Evolutionary conservation across 257 asterid species (phyloP).

Genomic region (Fraxinus quadrangulata): DNA sequence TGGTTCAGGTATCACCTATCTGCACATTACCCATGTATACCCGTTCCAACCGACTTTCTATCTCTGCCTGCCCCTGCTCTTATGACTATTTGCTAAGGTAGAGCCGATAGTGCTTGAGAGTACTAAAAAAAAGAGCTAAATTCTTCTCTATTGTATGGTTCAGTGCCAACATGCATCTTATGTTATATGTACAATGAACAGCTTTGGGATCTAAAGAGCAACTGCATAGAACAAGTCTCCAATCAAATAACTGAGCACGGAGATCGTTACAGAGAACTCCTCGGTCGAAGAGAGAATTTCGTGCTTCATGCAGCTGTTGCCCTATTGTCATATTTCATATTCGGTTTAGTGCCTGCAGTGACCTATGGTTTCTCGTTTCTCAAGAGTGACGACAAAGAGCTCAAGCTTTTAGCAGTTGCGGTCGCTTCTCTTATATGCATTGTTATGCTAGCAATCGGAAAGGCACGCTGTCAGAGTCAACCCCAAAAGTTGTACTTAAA

Average conservation of each 20-base stretch:
- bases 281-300: constrained; percentile 69
- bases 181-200: not conserved
- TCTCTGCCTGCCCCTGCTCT: not conserved
- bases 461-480: constrained; percentile 47
- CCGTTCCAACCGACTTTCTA: not conserved
- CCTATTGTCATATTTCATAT: constrained; percentile 56
- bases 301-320: constrained; percentile 54
- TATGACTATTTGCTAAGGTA: not conserved
- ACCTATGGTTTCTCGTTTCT: constrained; percentile 73
- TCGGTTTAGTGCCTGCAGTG: constrained; percentile 65
- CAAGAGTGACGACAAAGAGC: constrained; percentile 55
- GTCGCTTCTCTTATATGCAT: constrained; percentile 68
- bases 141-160: not conserved
- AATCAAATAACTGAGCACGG: constrained; percentile 36
- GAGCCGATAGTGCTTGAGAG: not conserved
- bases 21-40: not conserved
- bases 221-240: constrained; percentile 38
- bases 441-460: constrained; percentile 37
- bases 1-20: not conserved
- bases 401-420: constrained; percentile 62
- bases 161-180: not conserved
- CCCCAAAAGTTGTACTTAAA: constrained; percentile 64
- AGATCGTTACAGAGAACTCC: constrained; percentile 63
- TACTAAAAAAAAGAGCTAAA: not conserved
- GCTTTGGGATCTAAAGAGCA: constrained; percentile 64